Conservation (phyloP, 208 protist species). For the Sergeia podlipaevii region DNA sequence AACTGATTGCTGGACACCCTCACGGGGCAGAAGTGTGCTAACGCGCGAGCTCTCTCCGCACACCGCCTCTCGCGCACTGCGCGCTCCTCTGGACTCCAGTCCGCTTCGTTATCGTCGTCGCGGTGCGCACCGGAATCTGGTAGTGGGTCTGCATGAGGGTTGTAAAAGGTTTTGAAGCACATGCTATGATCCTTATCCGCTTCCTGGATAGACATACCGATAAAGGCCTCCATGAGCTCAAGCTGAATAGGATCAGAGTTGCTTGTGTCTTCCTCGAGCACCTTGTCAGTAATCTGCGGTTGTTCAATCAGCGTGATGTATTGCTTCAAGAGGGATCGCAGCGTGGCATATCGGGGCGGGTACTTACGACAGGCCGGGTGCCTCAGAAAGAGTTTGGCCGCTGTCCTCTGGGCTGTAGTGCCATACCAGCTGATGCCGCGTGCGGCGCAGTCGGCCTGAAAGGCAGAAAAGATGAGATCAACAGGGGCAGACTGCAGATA, state of each 20-base stretch:
- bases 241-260: slow-evolving; percentile 35
- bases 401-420: slow-evolving; percentile 38
- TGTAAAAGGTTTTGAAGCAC: slow-evolving; percentile 78
- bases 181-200: slow-evolving; percentile 13
- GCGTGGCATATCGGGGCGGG: slow-evolving; percentile 44
- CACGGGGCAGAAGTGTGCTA: slow-evolving; percentile 35
- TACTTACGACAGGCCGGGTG: slow-evolving; percentile 51
- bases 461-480: slow-evolving; percentile 49
- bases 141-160: slow-evolving; percentile 19
- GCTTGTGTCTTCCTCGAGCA: slow-evolving; percentile 7
- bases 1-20: slow-evolving; percentile 61
- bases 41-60: slow-evolving; percentile 1
- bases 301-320: slow-evolving; percentile 66
- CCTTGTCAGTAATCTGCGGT: slow-evolving; percentile 10
- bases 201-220: slow-evolving; percentile 24
- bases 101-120: background rate
- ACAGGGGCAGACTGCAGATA: slow-evolving; percentile 65
- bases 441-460: slow-evolving; percentile 49
- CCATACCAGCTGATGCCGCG: slow-evolving; percentile 53
- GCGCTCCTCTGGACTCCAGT: no score
- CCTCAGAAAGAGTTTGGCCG: slow-evolving; percentile 43
- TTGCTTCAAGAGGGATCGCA: slow-evolving; percentile 54
- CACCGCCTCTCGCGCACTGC: slow-evolving; percentile 1
- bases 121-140: background rate
- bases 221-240: slow-evolving; percentile 63